Evolutionary conservation across 805 yeast genomes (phyloP).

Genomic region (Wickerhamiella parazyma): DNA sequence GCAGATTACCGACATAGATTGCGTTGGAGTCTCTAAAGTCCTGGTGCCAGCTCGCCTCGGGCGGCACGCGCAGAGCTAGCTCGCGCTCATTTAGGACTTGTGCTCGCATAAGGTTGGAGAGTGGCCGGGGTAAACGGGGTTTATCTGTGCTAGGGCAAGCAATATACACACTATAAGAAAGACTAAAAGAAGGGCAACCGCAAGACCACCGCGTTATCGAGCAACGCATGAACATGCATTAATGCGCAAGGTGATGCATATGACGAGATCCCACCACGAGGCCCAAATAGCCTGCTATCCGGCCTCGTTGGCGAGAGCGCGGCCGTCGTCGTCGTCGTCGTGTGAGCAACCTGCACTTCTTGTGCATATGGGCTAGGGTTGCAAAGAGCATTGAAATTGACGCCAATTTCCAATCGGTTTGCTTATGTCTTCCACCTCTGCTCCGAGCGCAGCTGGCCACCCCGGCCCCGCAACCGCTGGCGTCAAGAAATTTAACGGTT

Average conservation of each 20-base stretch:
- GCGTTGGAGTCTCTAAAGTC: conserved; percentile 69
- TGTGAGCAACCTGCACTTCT: conserved; percentile 7
- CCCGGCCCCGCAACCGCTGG: neutral
- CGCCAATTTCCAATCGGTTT: neutral
- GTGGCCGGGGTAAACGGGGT: neutral
- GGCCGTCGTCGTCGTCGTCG: conserved; percentile 1
- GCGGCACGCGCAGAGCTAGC: conserved; percentile 42
- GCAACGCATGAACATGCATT: neutral
- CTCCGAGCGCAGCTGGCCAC: neutral
- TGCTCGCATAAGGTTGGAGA: conserved; percentile 6
- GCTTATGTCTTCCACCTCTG: neutral
- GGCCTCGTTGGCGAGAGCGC: no score
- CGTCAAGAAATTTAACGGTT: conserved; percentile 13
- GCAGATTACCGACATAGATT: conserved; percentile 61
- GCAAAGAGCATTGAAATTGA: neutral
- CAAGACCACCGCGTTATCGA: no score
- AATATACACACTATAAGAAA: no score
- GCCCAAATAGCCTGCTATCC: no score
- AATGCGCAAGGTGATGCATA: neutral
- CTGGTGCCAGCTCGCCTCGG: conserved; percentile 75
- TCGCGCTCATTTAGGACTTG: conserved; percentile 54
- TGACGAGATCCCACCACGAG: no score
- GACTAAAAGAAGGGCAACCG: no score
- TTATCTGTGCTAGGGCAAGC: no score
- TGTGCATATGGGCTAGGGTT: conserved; percentile 5